phyloP scores from a whole-genome alignment of 495 filamentous ascomycete genomes.

The Polyplosphaeria fusca region DNA sequence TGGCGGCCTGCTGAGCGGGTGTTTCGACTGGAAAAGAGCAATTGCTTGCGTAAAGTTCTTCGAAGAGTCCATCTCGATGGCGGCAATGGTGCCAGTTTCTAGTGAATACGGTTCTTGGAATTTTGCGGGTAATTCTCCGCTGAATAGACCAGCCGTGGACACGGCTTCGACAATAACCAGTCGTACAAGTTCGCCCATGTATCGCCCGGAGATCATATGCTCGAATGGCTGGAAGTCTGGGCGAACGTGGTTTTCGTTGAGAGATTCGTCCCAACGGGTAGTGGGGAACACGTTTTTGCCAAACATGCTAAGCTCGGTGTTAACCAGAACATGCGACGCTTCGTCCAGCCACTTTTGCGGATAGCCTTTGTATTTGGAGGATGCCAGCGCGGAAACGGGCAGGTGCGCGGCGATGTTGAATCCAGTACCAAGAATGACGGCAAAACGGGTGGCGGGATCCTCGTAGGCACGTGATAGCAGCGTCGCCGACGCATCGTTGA shows the following conservation, averaged over 20 bases:
- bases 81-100: conserved; percentile 58
- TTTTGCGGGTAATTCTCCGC: conserved; percentile 53
- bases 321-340: conserved; percentile 44
- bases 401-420: conserved; percentile 46
- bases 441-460: conserved; percentile 41
- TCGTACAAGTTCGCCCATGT: conserved; percentile 56
- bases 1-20: conserved; percentile 48
- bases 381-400: conserved; percentile 37
- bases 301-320: conserved; percentile 49
- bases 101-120: conserved; percentile 55
- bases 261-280: conserved; percentile 45
- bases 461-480: conserved; percentile 46
- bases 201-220: conserved; percentile 52
- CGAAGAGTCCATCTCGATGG: conserved; percentile 58
- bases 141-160: conserved; percentile 52
- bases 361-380: conserved; percentile 40
- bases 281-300: conserved; percentile 43
- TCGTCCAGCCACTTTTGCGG: conserved; percentile 39
- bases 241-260: conserved; percentile 39
- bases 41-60: conserved; percentile 47
- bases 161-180: conserved; percentile 55
- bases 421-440: conserved; percentile 47
- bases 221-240: conserved; percentile 49
- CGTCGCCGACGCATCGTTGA: conserved; percentile 46
- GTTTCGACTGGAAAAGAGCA: conserved; percentile 50